phyloP scores from a whole-genome alignment of 1,284 basidiomycete genomes.

The Xanthoconium separans region DNA sequence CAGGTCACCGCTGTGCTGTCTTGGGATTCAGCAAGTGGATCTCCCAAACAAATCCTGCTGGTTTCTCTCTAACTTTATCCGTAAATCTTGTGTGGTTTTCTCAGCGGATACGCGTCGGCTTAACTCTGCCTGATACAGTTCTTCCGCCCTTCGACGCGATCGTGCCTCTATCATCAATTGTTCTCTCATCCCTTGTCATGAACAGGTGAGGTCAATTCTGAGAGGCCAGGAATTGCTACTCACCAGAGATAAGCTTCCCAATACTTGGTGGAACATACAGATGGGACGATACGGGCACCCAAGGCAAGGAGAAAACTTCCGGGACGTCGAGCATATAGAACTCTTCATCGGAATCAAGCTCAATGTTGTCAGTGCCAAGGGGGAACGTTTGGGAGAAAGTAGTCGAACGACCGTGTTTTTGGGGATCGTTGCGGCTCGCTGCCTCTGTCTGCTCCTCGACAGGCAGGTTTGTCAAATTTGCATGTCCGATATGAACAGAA shows the following conservation, averaged over 20 bases:
- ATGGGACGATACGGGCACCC: constrained; percentile 25
- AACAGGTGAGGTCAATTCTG: constrained; percentile 5
- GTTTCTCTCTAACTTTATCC: constrained; percentile 6
- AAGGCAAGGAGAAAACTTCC: constrained; percentile 35
- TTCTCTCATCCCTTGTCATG: constrained; percentile 35
- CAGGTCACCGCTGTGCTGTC: neutral
- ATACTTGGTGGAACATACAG: constrained; percentile 38
- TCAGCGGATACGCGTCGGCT: constrained; percentile 25
- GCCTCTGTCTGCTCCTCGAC: neutral
- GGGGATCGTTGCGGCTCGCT: neutral
- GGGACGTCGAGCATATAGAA: constrained; percentile 38
- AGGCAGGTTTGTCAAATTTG: neutral
- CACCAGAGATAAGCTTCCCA: constrained; percentile 37
- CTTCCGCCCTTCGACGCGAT: constrained; percentile 35
- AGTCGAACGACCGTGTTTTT: neutral
- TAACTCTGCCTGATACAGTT: constrained; percentile 26
- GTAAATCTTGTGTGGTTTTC: constrained; percentile 16
- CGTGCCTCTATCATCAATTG: constrained; percentile 31
- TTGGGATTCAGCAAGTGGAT: neutral
- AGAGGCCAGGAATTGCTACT: constrained; percentile 6
- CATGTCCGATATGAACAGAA: neutral
- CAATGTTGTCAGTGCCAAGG: neutral
- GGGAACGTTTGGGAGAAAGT: neutral
- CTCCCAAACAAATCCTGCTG: neutral
- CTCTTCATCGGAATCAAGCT: constrained; percentile 12